Base-by-base conservation (phyloP, 257 asterid species). In the Nyctanthes arbortristis region DNA sequence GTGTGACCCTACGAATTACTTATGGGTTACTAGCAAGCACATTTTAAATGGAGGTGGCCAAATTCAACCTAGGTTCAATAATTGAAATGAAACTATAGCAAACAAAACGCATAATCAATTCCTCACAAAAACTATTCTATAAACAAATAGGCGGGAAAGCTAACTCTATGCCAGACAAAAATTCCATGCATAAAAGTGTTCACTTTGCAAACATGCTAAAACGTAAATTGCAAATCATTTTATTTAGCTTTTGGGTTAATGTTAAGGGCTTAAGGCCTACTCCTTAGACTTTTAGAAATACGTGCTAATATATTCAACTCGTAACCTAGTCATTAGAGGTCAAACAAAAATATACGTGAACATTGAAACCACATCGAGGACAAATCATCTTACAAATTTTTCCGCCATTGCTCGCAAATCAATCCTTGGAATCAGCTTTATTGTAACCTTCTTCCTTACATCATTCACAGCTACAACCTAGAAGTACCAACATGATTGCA, bases 351-450 rank as follows among this genome's bases (percentile, higher is more conserved):
- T 66, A 36, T 59, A 65, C 4, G 11, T 12, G n/a, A 65, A 52
- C 57, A 72, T 40, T 25, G 27, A 49, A 52, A 33, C 12, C 22
- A 56, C 56, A 56, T 9, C 57, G 67, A 22, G 45, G 67, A 45
- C 31, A 57, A 24, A 77, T 64, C 33, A 37, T 57, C 87, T 86
- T 85, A 94, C 97, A 82, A 89, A 78, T 88, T 94, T 94, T 71
- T 77, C 92, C n/a, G 99, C 99, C 87, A 94, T 61, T 54, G 97
- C 91, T 77, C 82, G 88, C 66, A 94, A 77, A 78, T 94, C 97
- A 43, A 94, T 85, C 81, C 99, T 82, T 34, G 99, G 99, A 76
- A 94, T 75, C 84, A 94, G 84, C 79, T 89, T 89, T 67, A 85
- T 88, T 0, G 97, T 89, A 59, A 81, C 96, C 81, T 91, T 91